Conservation (phyloP, 352 stramenopile species). For the Globisporangium emineosum region DNA sequence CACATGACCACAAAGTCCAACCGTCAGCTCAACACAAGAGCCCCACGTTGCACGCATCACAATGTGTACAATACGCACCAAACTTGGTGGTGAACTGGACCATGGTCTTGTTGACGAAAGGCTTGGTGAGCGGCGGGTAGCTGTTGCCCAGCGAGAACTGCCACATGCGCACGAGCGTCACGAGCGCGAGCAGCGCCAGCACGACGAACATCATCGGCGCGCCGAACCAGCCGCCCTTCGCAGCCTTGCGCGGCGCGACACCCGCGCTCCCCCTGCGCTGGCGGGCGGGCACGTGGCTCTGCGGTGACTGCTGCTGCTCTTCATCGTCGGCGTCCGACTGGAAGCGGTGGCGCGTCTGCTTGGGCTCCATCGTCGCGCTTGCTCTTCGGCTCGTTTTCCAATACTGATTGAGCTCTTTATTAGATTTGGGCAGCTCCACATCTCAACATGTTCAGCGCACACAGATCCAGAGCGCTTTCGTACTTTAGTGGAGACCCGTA, state of each 20-base stretch:
- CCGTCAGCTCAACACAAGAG: slow-evolving; percentile 3
- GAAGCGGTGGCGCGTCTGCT: slow-evolving; percentile 20
- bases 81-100: slow-evolving; percentile 78
- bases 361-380: slow-evolving; percentile 3
- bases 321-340: slow-evolving; percentile 27
- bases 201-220: slow-evolving; percentile 37
- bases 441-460: slow-evolving; percentile 1
- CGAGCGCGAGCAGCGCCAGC: slow-evolving; percentile 50
- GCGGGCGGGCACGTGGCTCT: background rate
- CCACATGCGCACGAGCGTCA: slow-evolving; percentile 62
- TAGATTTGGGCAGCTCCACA: background rate
- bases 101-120: slow-evolving; percentile 82
- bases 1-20: background rate
- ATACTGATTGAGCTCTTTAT: background rate
- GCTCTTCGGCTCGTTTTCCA: background rate
- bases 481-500: no score
- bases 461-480: no score
- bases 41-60: background rate
- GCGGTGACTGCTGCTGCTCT: slow-evolving; percentile 8
- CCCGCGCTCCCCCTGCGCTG: background rate
- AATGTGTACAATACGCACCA: slow-evolving; percentile 24
- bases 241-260: slow-evolving; percentile 5
- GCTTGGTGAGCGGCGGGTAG: slow-evolving; percentile 43
- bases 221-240: slow-evolving; percentile 29
- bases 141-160: slow-evolving; percentile 45